These are phyloP conservation scores for Tricharina praecox DNA, from an alignment of 495 filamentous ascomycete species.

Conservation along the genomic window DNA sequence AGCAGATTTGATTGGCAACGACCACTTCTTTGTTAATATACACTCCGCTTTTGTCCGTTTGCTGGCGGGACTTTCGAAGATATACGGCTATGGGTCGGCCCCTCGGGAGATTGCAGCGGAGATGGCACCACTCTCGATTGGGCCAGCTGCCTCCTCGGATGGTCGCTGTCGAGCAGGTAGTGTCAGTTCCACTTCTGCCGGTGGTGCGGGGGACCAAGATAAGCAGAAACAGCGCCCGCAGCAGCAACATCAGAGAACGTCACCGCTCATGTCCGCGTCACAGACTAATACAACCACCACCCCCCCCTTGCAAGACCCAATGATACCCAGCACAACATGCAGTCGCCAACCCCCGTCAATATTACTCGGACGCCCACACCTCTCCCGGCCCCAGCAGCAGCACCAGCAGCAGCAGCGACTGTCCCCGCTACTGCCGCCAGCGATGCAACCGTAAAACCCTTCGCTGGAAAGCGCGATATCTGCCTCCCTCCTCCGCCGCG, in stretches of 20 bases:
- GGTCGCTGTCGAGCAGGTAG: slow-evolving; percentile 22
- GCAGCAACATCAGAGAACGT: neutral
- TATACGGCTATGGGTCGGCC: slow-evolving; percentile 15
- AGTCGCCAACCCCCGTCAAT: neutral
- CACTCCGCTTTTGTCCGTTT: slow-evolving; percentile 64
- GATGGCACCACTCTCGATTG: neutral
- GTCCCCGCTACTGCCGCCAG: neutral
- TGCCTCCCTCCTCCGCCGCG: neutral
- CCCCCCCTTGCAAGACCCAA: too few relatives aligned
- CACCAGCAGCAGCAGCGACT: neutral
- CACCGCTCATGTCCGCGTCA: neutral
- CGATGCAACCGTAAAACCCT: neutral
- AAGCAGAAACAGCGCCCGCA: too few relatives aligned
- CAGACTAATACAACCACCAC: neutral
- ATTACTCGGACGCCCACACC: neutral
- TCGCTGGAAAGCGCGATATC: neutral
- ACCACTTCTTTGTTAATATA: slow-evolving; percentile 75
- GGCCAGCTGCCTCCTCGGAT: neutral
- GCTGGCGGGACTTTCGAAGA: slow-evolving; percentile 42
- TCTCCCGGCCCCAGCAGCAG: neutral
- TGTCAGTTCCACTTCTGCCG: slow-evolving; percentile 10
- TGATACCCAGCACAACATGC: neutral
- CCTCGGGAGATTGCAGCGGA: neutral
- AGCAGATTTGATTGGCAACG: slow-evolving; percentile 69
- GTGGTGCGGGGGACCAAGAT: neutral